Percentiles rank a stretch among this genome's conserved stretches.
Evolutionary conservation across 2,329 filamentous ascomycete genomes (phyloP).

Genomic region (Colletotrichum orbiculare): DNA sequence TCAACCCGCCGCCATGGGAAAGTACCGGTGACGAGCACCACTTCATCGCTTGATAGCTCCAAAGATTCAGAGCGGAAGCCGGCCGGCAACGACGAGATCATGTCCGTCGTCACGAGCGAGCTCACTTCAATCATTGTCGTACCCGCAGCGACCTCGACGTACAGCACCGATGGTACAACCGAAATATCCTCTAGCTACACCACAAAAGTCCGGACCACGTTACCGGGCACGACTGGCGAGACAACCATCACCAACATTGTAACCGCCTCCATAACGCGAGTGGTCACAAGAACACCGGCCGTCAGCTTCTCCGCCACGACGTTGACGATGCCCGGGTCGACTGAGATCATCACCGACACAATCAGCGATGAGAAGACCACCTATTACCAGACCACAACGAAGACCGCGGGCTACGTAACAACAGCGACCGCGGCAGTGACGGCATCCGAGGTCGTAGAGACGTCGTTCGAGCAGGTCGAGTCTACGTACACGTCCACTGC

Average conservation of each 20-base stretch:
- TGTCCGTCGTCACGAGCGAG: slow-evolving; percentile 3
- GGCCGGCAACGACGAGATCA: background rate
- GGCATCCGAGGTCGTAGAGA: background rate
- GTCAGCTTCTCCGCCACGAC: slow-evolving; percentile 6
- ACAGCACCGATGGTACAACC: background rate
- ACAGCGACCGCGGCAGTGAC: background rate
- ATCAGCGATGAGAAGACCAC: slow-evolving; percentile 3
- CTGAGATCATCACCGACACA: background rate
- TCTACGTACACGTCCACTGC: slow-evolving; percentile 4
- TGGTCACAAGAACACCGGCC: background rate
- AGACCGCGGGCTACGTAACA: background rate
- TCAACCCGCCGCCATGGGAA: no score
- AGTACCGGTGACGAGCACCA: no score
- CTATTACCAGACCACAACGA: slow-evolving; percentile 8
- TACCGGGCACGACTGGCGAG: background rate
- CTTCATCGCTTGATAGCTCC: no score
- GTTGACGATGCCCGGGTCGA: background rate
- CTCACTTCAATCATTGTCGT: slow-evolving; percentile 22
- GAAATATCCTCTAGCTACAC: slow-evolving; percentile 1
- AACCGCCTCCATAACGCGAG: background rate
- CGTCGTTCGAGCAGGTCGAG: slow-evolving; percentile 5
- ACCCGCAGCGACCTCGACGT: slow-evolving; percentile 1
- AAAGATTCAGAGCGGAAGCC: no score
- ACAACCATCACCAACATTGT: background rate
- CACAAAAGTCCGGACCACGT: slow-evolving; percentile 1